Percentiles rank a stretch among this genome's conserved stretches.
phyloP scores from a whole-genome alignment of 306 rosid species.

The Cucumis cinereus region DNA sequence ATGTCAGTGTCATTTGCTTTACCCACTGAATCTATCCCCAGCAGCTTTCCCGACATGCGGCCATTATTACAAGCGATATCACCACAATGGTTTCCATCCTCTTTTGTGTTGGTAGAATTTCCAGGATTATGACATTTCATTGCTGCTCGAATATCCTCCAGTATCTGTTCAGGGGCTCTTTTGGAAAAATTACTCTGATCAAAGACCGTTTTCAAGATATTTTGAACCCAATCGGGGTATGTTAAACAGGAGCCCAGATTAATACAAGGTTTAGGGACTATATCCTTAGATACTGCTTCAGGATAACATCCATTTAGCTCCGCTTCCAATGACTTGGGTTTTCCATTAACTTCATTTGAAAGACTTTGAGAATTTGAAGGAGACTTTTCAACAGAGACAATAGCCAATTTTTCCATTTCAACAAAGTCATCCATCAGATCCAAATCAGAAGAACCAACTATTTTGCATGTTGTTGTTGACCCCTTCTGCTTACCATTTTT shows the following conservation, averaged over 20 bases:
- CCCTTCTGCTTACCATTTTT: conserved; percentile 44
- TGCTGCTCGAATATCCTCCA: conserved; percentile 7
- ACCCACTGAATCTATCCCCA: neutral
- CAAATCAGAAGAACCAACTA: conserved; percentile 53
- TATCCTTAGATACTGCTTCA: conserved; percentile 1
- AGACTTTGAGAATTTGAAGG: conserved; percentile 1
- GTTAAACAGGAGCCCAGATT: neutral
- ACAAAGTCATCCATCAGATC: conserved; percentile 82
- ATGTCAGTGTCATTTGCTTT: neutral
- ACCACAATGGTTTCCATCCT: conserved; percentile 20
- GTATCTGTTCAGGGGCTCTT: conserved; percentile 3
- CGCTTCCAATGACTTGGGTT: conserved; percentile 21
- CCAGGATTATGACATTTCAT: conserved; percentile 13
- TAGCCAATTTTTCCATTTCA: conserved; percentile 89
- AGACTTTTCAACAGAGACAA: conserved; percentile 44
- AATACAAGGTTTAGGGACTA: neutral
- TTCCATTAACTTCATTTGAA: conserved; percentile 17
- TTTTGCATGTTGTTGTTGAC: conserved; percentile 23
- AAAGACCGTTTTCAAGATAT: conserved; percentile 1
- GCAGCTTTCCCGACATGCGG: neutral
- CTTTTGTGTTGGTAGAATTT: conserved; percentile 10
- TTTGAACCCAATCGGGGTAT: conserved; percentile 13
- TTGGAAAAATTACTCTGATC: neutral
- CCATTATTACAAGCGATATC: neutral
- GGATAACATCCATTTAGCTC: conserved; percentile 20